phyloP scores from a whole-genome alignment of 2,329 filamentous ascomycete species.

The Aspergillus latus region DNA sequence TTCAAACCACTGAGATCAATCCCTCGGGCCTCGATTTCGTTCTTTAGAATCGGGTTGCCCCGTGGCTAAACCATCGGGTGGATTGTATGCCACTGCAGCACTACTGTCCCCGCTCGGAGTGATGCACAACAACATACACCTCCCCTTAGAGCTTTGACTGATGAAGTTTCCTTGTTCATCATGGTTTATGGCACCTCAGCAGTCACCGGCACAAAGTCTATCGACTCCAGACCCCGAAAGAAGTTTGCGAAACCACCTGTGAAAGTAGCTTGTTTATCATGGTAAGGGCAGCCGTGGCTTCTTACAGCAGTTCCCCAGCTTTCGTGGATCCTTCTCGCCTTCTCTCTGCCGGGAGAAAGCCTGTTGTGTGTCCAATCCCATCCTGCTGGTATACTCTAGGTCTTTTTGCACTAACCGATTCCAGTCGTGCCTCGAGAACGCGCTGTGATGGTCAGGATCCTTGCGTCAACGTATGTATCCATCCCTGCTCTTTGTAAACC shows the following conservation, averaged over 20 bases:
- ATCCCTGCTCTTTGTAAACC: too few relatives aligned
- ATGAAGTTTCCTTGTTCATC: conserved; percentile 7
- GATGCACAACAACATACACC: conserved; percentile 10
- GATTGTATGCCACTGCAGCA: background rate
- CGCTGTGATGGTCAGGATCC: conserved; percentile 47
- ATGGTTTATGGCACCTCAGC: conserved; percentile 27
- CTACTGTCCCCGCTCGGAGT: conserved; percentile 8
- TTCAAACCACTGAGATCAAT: conserved; percentile 27
- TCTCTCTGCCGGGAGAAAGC: conserved; percentile 3
- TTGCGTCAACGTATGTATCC: conserved; percentile 42
- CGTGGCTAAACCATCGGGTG: background rate
- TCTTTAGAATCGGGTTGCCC: background rate
- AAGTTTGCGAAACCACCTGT: conserved; percentile 48
- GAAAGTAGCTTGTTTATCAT: conserved; percentile 46
- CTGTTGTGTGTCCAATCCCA: conserved; percentile 11
- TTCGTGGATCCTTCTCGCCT: background rate
- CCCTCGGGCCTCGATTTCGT: conserved; percentile 11
- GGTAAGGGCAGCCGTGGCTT: conserved; percentile 31
- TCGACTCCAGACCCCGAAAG: conserved; percentile 35
- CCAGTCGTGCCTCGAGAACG: conserved; percentile 44
- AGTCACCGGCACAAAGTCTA: conserved; percentile 25
- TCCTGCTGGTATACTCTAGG: background rate
- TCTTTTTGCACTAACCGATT: conserved; percentile 10
- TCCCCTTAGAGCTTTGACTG: conserved; percentile 1
- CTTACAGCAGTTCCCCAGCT: background rate